Base-by-base conservation (phyloP, 441 rosid genomes). In the Metrosideros polymorpha region DNA sequence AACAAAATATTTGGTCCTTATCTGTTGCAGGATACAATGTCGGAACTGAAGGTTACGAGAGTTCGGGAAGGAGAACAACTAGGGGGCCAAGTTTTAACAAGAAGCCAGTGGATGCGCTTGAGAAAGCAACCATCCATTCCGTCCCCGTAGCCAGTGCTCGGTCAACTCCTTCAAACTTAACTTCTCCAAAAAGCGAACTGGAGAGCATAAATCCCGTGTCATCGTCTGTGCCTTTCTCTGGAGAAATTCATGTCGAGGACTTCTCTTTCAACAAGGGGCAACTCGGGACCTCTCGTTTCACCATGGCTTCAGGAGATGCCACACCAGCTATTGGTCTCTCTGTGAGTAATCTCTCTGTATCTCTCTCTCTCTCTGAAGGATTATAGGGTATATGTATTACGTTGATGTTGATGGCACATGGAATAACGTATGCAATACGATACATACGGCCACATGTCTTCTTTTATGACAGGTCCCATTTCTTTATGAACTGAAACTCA, bases 251-350 rank as follows among this genome's bases (percentile, higher is more conserved):
- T 22, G 56, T 47, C 2, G 88, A 75, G 27, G 86, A 84, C 10
- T 84, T 87, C 84, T 53, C 86, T 35, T 84, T 87, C 88, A 47
- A 76, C 56, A 87, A 56, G 86, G 84, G 57, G 47, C 84, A 77
- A 79, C 56, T 25, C 13, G 27, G 43, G 50, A 54, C 86, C 27
- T 77, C 88, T 35, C n/a, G 51, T 84, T 82, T 75, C 35, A 30
- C 83, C 1, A 82, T 53, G 35, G 35, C 61, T 9, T 84, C 84
- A 19, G 86, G 86, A 30, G 47, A 39, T 76, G 61, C 84, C 84
- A 76, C 88, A 30, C 86, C 88, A 25, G 56, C 75, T 29, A 57
- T 84, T 18, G 84, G 61, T 75, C 55, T 76, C 79, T 87, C 86
- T 57, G 88, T 87, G 29, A 27, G 85, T 17, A 12, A 29, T 71